Base-by-base conservation (phyloP, 2,329 filamentous ascomycete genomes). In the Aspergillus vadensis region DNA sequence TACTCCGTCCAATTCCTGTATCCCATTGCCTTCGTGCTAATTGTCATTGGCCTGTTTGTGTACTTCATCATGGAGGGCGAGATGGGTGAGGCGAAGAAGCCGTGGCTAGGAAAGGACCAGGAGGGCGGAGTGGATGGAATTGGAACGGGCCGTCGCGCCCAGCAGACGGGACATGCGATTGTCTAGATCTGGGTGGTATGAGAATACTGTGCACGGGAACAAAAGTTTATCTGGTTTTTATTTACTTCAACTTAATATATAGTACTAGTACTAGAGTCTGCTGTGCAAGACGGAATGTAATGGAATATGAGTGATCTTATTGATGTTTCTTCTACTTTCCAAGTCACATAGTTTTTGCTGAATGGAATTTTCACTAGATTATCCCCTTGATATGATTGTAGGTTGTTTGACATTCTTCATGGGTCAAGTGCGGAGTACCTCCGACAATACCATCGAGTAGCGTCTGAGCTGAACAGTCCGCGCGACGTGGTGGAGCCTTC, bases 1-100 rank as follows among this genome's bases (percentile, higher is more conserved):
- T 85, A 90, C 68, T 78, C 78, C 38, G 86, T 98, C 59, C 91
- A 97, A 79, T 97, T 86, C 82, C 83, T 97, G 78, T 98, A 98
- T 78, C 94, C 94, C 5, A 91, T 97, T 72, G 93, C 95, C n/a
- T 98, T 98, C 76, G 91, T 96, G 8, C 82, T 93, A 67, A 98
- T 98, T 75, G 87, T 98, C 67, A 57, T 92, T 25, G 94, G 94
- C 1, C 85, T 96, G 67, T 82, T 93, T 54, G 83, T 91, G 47
- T 98, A 98, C 78, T 98, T 96, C 76, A 79, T 96, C 38, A 88
- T 90, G 1, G 91, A 92, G 61, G 89, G 87, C 72, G 84, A 91
- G 61, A 78, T 97, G 56, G 93, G 92, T 27, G 94, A 98, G 77
- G 88, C 90, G 58, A 87, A 88, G 82, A 98, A 98, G 85, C 95